Evolutionary conservation across 2,329 filamentous ascomycete genomes (phyloP).

Genomic region (Leptodontidium sp.): DNA sequence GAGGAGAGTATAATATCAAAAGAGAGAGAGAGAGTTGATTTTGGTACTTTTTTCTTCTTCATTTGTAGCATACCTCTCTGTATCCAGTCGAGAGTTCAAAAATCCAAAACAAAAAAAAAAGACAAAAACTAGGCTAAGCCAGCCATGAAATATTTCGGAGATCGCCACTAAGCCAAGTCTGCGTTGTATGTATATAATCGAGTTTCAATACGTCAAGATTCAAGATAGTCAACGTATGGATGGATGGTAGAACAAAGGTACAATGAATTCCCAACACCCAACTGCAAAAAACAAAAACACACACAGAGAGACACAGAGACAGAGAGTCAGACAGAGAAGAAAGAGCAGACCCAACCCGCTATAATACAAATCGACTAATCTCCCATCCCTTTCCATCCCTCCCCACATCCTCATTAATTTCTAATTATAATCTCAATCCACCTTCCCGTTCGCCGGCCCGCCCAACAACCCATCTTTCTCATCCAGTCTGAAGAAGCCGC

Average conservation of each 20-base stretch:
- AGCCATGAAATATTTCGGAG: not conserved
- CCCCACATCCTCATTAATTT: constrained; percentile 14
- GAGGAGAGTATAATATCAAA: not conserved
- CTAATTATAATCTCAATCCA: constrained; percentile 50
- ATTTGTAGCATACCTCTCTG: not conserved
- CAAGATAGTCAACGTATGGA: not conserved
- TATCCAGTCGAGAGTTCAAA: not conserved
- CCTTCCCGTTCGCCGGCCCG: constrained; percentile 60
- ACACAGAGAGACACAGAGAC: no score
- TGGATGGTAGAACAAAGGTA: not conserved
- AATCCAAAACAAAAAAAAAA: not conserved
- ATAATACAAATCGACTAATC: constrained; percentile 28
- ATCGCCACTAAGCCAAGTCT: no score
- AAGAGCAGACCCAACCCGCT: constrained; percentile 30
- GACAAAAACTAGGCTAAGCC: not conserved
- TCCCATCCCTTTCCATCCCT: not conserved
- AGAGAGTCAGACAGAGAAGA: constrained; percentile 19
- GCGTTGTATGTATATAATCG: not conserved
- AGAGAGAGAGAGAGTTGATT: not conserved
- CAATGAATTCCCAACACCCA: constrained; percentile 13
- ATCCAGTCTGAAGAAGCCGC: constrained; percentile 69
- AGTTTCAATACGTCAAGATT: not conserved
- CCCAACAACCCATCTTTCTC: constrained; percentile 72
- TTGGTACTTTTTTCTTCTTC: no score
- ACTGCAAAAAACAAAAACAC: not conserved